phyloP scores from a whole-genome alignment of 352 stramenopile genomes.

The Globisporangium cylindrosporum region DNA sequence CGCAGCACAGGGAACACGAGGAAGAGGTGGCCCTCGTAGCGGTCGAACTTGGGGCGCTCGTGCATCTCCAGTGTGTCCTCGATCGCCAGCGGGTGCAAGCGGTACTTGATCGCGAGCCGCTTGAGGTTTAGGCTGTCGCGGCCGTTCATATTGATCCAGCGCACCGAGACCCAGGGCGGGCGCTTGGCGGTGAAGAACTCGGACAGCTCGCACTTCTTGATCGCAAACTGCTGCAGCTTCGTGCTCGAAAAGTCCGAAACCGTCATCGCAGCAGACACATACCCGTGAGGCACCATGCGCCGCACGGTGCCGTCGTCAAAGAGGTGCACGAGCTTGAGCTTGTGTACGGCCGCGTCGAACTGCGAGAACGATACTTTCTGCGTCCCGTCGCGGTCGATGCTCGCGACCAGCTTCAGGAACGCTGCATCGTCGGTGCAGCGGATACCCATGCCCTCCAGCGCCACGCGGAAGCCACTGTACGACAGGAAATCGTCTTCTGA shows the following conservation, averaged over 20 bases:
- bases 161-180: slow-evolving; percentile 76
- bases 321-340: slow-evolving; percentile 84
- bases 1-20: slow-evolving; percentile 80
- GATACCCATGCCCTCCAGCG: slow-evolving; percentile 67
- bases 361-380: slow-evolving; percentile 58
- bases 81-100: slow-evolving; percentile 78
- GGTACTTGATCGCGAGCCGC: slow-evolving; percentile 85
- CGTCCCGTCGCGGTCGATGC: slow-evolving; percentile 47
- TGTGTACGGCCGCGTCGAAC: slow-evolving; percentile 82
- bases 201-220: slow-evolving; percentile 48
- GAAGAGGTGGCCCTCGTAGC: slow-evolving; percentile 82
- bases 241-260: slow-evolving; percentile 81
- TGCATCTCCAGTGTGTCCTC: slow-evolving; percentile 88
- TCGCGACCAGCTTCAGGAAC: slow-evolving; percentile 72
- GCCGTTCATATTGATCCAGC: slow-evolving; percentile 86
- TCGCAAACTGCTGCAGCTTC: slow-evolving; percentile 61
- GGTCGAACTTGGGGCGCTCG: slow-evolving; percentile 84
- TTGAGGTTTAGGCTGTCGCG: slow-evolving; percentile 82
- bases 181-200: slow-evolving; percentile 75
- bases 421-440: slow-evolving; percentile 63
- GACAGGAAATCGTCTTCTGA: slow-evolving; percentile 40
- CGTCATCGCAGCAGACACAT: slow-evolving; percentile 55
- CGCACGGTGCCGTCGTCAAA: slow-evolving; percentile 71
- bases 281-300: slow-evolving; percentile 48
- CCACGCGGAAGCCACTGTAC: slow-evolving; percentile 56